Conservation (phyloP, 345 rosid species). For the Eucalyptus cloeziana region DNA sequence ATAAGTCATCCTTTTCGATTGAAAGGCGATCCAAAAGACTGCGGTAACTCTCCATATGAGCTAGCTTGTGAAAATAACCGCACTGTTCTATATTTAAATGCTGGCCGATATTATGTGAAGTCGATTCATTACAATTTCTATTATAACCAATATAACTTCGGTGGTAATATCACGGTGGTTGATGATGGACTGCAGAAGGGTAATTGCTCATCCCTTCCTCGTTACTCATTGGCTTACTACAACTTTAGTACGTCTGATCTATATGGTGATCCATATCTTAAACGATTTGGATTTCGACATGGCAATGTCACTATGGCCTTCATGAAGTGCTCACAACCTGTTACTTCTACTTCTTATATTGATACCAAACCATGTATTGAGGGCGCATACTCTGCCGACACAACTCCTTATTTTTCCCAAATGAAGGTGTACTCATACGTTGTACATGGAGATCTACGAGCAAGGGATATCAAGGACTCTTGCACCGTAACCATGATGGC, state of each 20-base stretch:
- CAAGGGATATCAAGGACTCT: not conserved
- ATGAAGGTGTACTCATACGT: not conserved
- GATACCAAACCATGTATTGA: not conserved
- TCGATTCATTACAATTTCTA: too few relatives aligned
- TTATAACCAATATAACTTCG: fast-evolving
- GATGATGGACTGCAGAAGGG: not conserved
- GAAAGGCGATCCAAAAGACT: fast-evolving
- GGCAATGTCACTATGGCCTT: fast-evolving
- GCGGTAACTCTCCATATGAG: fast-evolving
- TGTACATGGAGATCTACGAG: too few relatives aligned
- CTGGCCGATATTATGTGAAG: too few relatives aligned
- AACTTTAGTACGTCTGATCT: too few relatives aligned
- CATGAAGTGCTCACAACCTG: not conserved
- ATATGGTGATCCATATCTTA: too few relatives aligned
- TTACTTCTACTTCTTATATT: too few relatives aligned
- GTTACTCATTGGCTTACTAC: fast-evolving
- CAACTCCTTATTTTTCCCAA: not conserved
- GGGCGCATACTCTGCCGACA: not conserved
- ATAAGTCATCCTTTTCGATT: too few relatives aligned
- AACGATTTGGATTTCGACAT: too few relatives aligned
- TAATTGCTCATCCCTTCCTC: not conserved
- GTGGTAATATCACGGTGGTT: fast-evolving
- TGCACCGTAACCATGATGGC: not conserved
- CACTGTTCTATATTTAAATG: too few relatives aligned
- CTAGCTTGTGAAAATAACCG: too few relatives aligned